phyloP scores from a whole-genome alignment of 192 early-diverging fungal species.

The Paraglomus occultum region DNA sequence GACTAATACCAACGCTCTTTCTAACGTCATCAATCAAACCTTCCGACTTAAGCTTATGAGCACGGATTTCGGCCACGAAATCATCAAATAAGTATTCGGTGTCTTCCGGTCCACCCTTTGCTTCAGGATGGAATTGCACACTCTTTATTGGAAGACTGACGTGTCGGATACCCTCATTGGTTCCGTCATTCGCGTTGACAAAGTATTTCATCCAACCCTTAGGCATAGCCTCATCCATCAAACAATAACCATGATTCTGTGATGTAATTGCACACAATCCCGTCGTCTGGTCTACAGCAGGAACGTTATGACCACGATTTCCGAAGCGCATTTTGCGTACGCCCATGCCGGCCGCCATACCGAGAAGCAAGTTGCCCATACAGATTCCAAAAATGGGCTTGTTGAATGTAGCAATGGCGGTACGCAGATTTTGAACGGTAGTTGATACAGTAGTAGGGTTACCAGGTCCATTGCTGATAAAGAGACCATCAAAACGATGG shows the following conservation, averaged over 20 bases:
- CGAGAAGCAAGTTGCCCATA: conserved; percentile 93
- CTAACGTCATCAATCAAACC: neutral
- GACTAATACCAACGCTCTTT: no score
- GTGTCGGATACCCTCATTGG: conserved; percentile 92
- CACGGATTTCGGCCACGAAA: conserved; percentile 69
- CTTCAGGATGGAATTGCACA: conserved; percentile 97
- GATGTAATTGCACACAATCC: conserved; percentile 89
- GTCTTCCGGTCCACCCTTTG: conserved; percentile 89
- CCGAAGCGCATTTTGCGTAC: conserved; percentile 90
- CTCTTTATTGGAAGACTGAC: conserved; percentile 65
- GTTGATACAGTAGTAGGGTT: conserved; percentile 65
- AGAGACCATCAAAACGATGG: conserved; percentile 79
- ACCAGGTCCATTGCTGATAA: conserved; percentile 93
- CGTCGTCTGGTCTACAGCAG: conserved; percentile 73
- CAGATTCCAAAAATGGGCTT: conserved; percentile 96
- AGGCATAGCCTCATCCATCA: conserved; percentile 66
- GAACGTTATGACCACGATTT: conserved; percentile 97
- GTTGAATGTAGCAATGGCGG: conserved; percentile 56
- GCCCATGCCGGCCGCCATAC: conserved; percentile 83
- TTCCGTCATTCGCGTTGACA: conserved; percentile 93
- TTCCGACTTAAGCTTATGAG: conserved; percentile 46
- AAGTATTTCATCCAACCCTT: conserved; percentile 83
- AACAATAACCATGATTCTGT: conserved; percentile 92
- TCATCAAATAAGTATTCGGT: conserved; percentile 89
- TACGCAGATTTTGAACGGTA: conserved; percentile 70